A percentile compares a stretch with the other conserved stretches of the same genome.
Evolutionary conservation across 164 flowering plant genomes (phyloP).

Genomic region (Stephania yunnanensis): DNA sequence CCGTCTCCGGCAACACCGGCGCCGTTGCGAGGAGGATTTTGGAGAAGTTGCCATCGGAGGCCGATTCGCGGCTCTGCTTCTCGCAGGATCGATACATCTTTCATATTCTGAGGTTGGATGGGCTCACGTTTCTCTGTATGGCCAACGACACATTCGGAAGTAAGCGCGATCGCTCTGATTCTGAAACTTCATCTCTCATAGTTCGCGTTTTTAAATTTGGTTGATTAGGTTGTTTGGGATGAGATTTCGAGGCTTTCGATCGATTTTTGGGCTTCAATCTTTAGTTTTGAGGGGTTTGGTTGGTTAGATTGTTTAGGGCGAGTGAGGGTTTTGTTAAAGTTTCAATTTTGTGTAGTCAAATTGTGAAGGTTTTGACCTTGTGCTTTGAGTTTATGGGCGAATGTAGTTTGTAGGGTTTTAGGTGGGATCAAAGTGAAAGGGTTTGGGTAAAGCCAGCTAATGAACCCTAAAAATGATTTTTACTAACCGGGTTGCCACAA

Average conservation of each 20-base stretch:
- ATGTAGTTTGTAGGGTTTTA: no score
- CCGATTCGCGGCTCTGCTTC: constrained; percentile 77
- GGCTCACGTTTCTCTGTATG: constrained; percentile 84
- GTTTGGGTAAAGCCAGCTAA: no score
- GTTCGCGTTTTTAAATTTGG: background rate
- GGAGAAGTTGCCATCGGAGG: constrained; percentile 66
- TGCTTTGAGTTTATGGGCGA: background rate
- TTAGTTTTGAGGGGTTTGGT: background rate
- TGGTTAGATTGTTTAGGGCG: background rate
- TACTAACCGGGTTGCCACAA: no score
- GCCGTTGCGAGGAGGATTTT: constrained; percentile 79
- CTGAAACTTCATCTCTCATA: background rate
- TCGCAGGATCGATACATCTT: constrained; percentile 93
- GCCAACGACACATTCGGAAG: constrained; percentile 96
- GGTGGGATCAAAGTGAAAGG: no score
- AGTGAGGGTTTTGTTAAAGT: background rate
- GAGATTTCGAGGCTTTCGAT: background rate
- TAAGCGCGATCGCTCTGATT: constrained; percentile 21
- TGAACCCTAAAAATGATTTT: no score
- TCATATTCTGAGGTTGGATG: constrained; percentile 77
- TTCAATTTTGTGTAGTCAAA: background rate
- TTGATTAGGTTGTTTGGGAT: background rate
- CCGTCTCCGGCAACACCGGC: constrained; percentile 83
- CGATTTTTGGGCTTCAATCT: constrained; percentile 1
- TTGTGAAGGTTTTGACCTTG: no score